Base-by-base conservation (phyloP, 371 early-diverging fungal species). In the Batkoa obscura region DNA sequence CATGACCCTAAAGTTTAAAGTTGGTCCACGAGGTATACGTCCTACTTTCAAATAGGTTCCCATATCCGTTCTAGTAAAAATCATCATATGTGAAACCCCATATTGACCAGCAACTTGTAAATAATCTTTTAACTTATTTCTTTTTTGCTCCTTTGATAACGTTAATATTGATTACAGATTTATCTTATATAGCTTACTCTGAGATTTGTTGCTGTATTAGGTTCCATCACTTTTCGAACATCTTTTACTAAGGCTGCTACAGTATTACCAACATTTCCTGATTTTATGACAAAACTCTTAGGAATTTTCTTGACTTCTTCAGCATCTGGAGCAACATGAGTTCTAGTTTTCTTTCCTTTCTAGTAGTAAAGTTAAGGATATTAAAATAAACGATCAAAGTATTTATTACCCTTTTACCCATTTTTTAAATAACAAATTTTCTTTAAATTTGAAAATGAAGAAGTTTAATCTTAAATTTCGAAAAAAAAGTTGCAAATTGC, bases 41-140 rank as follows among this genome's bases (percentile, higher is more conserved):
- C 78, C 80, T 43, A 94, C 83, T 36, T 93, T 77, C 60, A 97
- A 70, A 66, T 90, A 92, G 35, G 84, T 75, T 32, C 80, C 83
- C 43, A 74, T 68, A 41, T 86, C 84, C 8, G 90, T 87, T 57
- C 81, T 80, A 47, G 91, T 86, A 50, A 95, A 86, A 56, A 95
- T 72, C 63, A 93, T 58, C 52, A 91, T 73, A 59, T 97, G 95
- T 1, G 90, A 78, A 3, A 94, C 87, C 42, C 81, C 80, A 37
- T 92, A 71, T 57, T 80, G 90, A 35, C 84, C 83, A 39, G 94
- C 86, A 12, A 97, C 83, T 43, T 73, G 68, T 8, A 93, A 79
- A 65, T 91, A 97, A 74, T 97, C 98, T 58, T 87, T 84, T 52
- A 97, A 71, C 60, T 84, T 83, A 73, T 95, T 95, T 55, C 75